Evolutionary conservation across 306 rosid species (phyloP).

Genomic region (Lotus japonicus): DNA sequence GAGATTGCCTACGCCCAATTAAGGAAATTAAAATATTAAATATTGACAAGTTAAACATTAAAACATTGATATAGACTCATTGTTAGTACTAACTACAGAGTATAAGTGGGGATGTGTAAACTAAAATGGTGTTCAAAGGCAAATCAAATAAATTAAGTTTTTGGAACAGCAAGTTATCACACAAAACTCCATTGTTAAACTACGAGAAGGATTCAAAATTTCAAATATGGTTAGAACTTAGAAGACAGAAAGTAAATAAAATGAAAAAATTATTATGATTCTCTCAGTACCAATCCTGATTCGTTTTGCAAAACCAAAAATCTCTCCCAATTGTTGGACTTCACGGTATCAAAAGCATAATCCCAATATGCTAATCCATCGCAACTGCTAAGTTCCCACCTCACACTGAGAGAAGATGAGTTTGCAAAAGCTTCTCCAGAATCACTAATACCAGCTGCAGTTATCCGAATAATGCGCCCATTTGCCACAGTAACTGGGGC

Average conservation of each 20-base stretch:
- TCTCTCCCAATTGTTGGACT: slow-evolving; percentile 65
- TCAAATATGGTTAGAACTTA: neutral
- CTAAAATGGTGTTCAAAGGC: neutral
- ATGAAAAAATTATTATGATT: slow-evolving; percentile 2
- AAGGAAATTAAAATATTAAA: neutral
- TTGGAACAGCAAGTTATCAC: neutral
- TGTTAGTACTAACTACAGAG: neutral
- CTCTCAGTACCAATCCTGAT: slow-evolving; percentile 66
- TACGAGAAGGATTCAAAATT: neutral
- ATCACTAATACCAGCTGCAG: slow-evolving; percentile 70
- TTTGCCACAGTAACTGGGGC: slow-evolving; percentile 78
- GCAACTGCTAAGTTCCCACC: slow-evolving; percentile 77
- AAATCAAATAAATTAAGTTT: slow-evolving; percentile 1
- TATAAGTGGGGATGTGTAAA: neutral
- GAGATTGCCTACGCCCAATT: neutral
- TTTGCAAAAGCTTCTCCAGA: slow-evolving; percentile 79
- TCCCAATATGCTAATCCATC: slow-evolving; percentile 77
- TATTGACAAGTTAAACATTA: neutral
- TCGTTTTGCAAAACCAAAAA: slow-evolving; percentile 78
- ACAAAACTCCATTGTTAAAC: slow-evolving; percentile 1
- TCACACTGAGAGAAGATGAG: slow-evolving; percentile 79
- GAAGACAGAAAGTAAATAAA: slow-evolving; percentile 11
- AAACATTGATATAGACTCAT: neutral
- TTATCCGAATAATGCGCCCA: slow-evolving; percentile 65
- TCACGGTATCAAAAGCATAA: slow-evolving; percentile 36